These are phyloP conservation scores for Laguncularia racemosa DNA, from an alignment of 345 rosid species.

Conservation along the genomic window DNA sequence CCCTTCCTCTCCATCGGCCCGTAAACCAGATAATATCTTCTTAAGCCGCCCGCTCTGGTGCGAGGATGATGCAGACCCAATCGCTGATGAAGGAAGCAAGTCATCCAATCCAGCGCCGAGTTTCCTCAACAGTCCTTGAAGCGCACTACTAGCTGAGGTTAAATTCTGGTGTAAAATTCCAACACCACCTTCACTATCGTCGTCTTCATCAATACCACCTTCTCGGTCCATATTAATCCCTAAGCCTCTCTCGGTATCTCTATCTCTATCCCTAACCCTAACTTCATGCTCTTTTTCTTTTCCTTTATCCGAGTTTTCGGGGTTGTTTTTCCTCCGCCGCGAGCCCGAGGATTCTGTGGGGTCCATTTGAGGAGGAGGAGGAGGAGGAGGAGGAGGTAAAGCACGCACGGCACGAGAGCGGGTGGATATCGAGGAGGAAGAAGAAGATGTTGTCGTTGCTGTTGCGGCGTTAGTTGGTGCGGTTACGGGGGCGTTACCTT, in stretches of 20 bases:
- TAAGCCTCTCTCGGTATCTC: conserved; percentile 20
- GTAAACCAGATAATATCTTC: conserved; percentile 88
- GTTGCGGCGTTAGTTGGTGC: conserved; percentile 6
- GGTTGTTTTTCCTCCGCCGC: conserved; percentile 45
- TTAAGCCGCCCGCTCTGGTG: conserved; percentile 81
- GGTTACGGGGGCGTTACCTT: conserved; percentile 25
- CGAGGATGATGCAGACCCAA: conserved; percentile 80
- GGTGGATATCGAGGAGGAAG: conserved; percentile 10
- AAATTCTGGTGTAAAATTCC: conserved; percentile 81
- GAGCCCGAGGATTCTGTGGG: conserved; percentile 68
- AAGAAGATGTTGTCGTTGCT: conserved; percentile 8
- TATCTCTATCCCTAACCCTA: conserved; percentile 34
- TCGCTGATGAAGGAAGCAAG: conserved; percentile 70
- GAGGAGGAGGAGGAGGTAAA: conserved; percentile 21
- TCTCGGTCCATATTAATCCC: conserved; percentile 62
- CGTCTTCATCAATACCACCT: conserved; percentile 59
- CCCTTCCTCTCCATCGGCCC: conserved; percentile 96
- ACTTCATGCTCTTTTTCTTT: conserved; percentile 90
- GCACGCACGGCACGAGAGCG: conserved; percentile 17
- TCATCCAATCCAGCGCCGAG: conserved; percentile 97
- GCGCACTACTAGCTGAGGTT: conserved; percentile 90
- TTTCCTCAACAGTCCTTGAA: conserved; percentile 88
- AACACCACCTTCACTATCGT: conserved; percentile 79
- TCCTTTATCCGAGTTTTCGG: conserved; percentile 57
- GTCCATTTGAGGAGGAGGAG: conserved; percentile 55